Percentiles rank a stretch among this genome's conserved stretches.
These are phyloP conservation scores for Acorus calamus DNA, from an alignment of 106 monocot genomes.

Conservation along the genomic window DNA sequence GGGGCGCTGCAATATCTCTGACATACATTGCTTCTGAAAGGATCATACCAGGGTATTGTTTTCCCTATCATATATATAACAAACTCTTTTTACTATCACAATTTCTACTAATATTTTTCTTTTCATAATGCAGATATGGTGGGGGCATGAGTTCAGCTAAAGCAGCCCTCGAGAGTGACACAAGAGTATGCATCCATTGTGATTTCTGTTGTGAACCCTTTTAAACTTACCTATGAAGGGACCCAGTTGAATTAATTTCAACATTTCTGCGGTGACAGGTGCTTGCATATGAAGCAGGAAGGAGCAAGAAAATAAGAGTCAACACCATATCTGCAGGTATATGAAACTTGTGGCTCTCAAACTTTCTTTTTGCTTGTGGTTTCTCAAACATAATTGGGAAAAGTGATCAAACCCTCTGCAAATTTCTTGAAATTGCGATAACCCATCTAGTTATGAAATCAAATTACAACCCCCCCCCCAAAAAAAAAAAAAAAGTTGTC, in stretches of 20 bases:
- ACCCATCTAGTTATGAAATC: too few species aligned
- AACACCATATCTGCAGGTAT: constrained; percentile 96
- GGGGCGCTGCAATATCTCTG: constrained; percentile 53
- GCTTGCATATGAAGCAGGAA: constrained; percentile 89
- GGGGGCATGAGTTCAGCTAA: constrained; percentile 99
- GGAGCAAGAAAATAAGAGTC: constrained; percentile 77
- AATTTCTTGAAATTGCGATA: too few species aligned
- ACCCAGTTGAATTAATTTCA: too few species aligned
- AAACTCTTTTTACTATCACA: neutral
- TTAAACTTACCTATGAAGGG: too few species aligned
- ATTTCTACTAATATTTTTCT: neutral
- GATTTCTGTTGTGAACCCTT: neutral
- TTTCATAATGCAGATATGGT: constrained; percentile 39
- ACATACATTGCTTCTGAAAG: constrained; percentile 89
- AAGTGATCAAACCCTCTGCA: too few species aligned
- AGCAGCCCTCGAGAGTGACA: constrained; percentile 95
- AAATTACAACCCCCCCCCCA: too few species aligned
- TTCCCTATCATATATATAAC: neutral
- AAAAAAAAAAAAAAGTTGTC: too few species aligned
- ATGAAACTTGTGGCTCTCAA: neutral
- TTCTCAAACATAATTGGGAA: too few species aligned
- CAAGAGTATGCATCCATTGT: constrained; percentile 28
- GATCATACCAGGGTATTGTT: constrained; percentile 62
- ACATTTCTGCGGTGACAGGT: constrained; percentile 26
- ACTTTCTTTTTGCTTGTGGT: too few species aligned